Evolutionary conservation across 345 rosid species (phyloP).

Genomic region (Brassica rapa): DNA sequence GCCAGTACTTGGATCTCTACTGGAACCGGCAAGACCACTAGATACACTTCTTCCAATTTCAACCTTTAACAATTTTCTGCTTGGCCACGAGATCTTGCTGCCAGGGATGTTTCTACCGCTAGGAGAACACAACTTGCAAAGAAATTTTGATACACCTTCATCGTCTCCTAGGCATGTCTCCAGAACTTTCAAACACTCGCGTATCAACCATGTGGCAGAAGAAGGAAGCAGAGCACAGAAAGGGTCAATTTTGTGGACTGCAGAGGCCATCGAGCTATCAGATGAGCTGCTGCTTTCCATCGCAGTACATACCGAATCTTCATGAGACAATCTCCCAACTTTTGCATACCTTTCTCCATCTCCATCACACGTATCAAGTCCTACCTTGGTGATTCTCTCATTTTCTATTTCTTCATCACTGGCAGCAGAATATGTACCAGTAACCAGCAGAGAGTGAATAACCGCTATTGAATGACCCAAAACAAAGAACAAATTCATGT

Average conservation of each 20-base stretch:
- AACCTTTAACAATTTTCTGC: constrained; percentile 57
- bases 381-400: constrained; percentile 37
- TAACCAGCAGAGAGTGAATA: constrained; percentile 74
- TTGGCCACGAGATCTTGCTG: constrained; percentile 55
- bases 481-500: constrained; percentile 56
- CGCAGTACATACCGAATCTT: constrained; percentile 66
- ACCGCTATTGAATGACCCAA: constrained; percentile 64
- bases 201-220: constrained; percentile 56
- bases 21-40: constrained; percentile 55
- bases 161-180: constrained; percentile 68
- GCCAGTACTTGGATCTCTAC: constrained; percentile 46
- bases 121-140: constrained; percentile 40
- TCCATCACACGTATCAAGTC: constrained; percentile 45
- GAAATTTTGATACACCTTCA: constrained; percentile 51
- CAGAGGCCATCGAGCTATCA: constrained; percentile 45
- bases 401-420: constrained; percentile 45
- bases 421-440: constrained; percentile 68
- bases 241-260: constrained; percentile 38
- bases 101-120: constrained; percentile 41
- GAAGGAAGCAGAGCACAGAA: constrained; percentile 51
- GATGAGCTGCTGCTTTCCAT: constrained; percentile 52
- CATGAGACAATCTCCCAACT: constrained; percentile 79
- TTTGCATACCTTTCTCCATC: constrained; percentile 72
- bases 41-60: constrained; percentile 57
- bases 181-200: constrained; percentile 73